Base-by-base conservation (phyloP, 1,284 basidiomycete genomes). In the Porodaedalea pini region DNA sequence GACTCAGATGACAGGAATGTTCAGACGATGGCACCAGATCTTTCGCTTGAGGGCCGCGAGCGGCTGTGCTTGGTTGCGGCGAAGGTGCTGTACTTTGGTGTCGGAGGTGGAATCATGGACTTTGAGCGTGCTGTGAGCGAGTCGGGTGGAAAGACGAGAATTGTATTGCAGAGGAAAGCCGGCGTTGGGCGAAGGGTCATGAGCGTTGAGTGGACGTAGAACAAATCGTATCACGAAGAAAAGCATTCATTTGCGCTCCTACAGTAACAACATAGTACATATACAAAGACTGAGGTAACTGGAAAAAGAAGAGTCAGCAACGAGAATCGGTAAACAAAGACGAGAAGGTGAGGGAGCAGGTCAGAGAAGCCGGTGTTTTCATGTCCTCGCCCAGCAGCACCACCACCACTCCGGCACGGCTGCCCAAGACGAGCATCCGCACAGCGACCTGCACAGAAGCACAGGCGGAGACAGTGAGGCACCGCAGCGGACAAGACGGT, bases 21-120 rank as follows among this genome's bases (percentile, higher is more conserved):
- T 8, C 19, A 21, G 4, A 11, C 41, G 43, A 27, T 6, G 29
- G 27, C 51, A 4, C 5, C 15, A 1, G 32, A 47, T 23, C 56
- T 57, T 23, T 25, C 50, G 13, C 11, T 57, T 11, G n/a, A 29
- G 45, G 40, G 11, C 51, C 45, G 23, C 23, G 41, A 19, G 54
- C 58, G 34, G 70, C 72, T 61, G 8, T 90, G 86, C 65, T 78
- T 94, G 11, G 85, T 93, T 2, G 91, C 92, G 0, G 87, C 86
- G n/a, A 98, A 95, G 72, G 79, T 93, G 8, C 75, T 98, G 27
- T 98, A 99, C 70, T 98, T 98, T 72, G 96, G 96, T 15, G 94
- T 98, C 2, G 96, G 96, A 0, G 95, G 95, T 0, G 92, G 94
- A 0, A 77, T 94, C 7, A 73, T 81, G 21, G 86, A 88, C 58